phyloP scores from a whole-genome alignment of 2,329 filamentous ascomycete species.

The Pseudogymnoascus destructans region DNA sequence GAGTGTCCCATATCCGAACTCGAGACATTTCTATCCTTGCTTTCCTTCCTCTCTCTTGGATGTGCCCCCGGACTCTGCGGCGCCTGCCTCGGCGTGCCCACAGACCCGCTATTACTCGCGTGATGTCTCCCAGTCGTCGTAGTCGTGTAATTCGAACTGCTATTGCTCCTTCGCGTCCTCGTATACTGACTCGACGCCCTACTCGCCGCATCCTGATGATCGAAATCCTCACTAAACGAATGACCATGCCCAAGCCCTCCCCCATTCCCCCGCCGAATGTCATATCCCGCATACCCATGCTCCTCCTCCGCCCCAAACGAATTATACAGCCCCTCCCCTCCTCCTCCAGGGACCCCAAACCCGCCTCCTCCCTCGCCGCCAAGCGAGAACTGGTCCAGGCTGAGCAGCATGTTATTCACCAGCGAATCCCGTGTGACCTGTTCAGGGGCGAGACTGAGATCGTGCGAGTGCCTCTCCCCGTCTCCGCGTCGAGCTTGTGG shows the following conservation, averaged over 20 bases:
- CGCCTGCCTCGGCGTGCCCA: constrained; percentile 27
- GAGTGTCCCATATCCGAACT: constrained; percentile 52
- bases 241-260: constrained; percentile 30
- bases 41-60: constrained; percentile 48
- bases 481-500: constrained; percentile 15
- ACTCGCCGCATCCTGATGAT: constrained; percentile 40
- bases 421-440: constrained; percentile 78
- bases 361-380: constrained; percentile 27
- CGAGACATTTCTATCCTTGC: constrained; percentile 57
- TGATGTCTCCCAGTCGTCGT: constrained; percentile 16
- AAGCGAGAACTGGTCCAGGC: constrained; percentile 70
- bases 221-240: constrained; percentile 50
- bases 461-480: constrained; percentile 40
- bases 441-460: constrained; percentile 65
- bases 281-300: neutral
- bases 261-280: constrained; percentile 9
- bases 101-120: constrained; percentile 20
- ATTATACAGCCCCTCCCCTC: constrained; percentile 21
- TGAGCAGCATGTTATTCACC: constrained; percentile 89
- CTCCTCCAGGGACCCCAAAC: constrained; percentile 19
- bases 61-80: constrained; percentile 29
- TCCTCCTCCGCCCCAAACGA: constrained; percentile 14
- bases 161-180: constrained; percentile 61
- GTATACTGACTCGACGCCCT: constrained; percentile 39
- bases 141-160: constrained; percentile 58